Base-by-base conservation (phyloP, 352 stramenopile species). In the Peronospora destructor region DNA sequence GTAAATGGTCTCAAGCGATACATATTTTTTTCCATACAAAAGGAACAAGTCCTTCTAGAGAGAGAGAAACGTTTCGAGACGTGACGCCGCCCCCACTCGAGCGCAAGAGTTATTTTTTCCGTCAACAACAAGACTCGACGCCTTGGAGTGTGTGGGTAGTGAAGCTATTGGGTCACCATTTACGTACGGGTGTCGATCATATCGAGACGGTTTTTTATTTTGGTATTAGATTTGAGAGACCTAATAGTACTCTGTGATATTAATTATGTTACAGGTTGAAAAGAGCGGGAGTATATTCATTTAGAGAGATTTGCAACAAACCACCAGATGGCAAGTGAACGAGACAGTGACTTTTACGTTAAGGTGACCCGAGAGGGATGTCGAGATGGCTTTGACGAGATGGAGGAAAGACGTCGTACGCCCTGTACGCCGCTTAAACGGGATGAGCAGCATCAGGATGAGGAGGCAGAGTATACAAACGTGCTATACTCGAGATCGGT, bases 341-440 rank as follows among this genome's bases (percentile, higher is more conserved):
- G 52, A 39, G 60, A 69, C 37, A 60, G 56, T 48, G 64, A 73
- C 21, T 40, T 71, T 29, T 74, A 71, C 40, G 64, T 71, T 29
- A 68, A 64, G 14, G 65, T 74, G 54, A 53, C 57, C 21, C 38
- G 39, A 21, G 48, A 66, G 12, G 55, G 42, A 45, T 62, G 45
- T 49, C 50, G 51, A 13, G 48, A 64, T 25, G 43, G 45, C 10
- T 53, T 56, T 8, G 51, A 46, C 19, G 51, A 56, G n/a, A 16
- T 49, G 30, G 51, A 54, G 14, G 47, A 60, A 45, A 44, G 56
- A 35, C 48, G 57, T 17, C 49, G 38, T 23, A 60, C 36, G n/a
- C 29, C 44, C 5, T 54, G 43, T 30, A 44, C 49, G 4, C 38
- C 32, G 9, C 51, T 42, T 17, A 28, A 28, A 26, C 45, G 16